Percentiles rank a stretch among this genome's conserved stretches.
Evolutionary conservation across 73 alveolate genomes (phyloP).

Genomic region (Paramecium primaurelia): DNA sequence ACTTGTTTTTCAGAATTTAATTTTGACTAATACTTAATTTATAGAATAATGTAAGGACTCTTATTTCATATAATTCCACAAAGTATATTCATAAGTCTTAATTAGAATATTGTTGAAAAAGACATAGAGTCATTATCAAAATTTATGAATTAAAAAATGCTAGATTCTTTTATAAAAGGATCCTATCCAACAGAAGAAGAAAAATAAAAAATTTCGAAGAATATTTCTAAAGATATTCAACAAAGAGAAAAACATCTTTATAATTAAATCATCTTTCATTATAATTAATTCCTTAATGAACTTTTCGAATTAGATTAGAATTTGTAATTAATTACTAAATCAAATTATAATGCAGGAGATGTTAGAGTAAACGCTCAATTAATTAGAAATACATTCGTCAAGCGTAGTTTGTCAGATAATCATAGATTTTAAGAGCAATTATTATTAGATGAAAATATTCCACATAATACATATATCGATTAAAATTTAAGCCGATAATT

Average conservation of each 20-base stretch:
- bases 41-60: not conserved
- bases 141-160: not conserved
- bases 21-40: not conserved
- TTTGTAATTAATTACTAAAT: not conserved
- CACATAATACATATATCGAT: not conserved
- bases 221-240: not conserved
- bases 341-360: not conserved
- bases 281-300: not conserved
- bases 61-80: not conserved
- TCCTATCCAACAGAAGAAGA: not conserved
- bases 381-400: not conserved
- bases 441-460: not conserved
- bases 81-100: not conserved
- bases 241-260: not conserved
- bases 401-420: not conserved
- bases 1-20: not conserved
- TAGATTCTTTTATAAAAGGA: not conserved
- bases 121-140: not conserved
- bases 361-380: not conserved
- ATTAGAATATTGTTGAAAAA: not conserved
- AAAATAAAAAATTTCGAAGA: not conserved
- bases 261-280: not conserved
- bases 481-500: not conserved
- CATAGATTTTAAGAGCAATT: not conserved
- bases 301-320: not conserved